Evolutionary conservation across 1,139 yeast genomes (phyloP), one percentile per base, ranked within the genome.

Genomic region (Blastobotrys illinoisensis): DNA sequence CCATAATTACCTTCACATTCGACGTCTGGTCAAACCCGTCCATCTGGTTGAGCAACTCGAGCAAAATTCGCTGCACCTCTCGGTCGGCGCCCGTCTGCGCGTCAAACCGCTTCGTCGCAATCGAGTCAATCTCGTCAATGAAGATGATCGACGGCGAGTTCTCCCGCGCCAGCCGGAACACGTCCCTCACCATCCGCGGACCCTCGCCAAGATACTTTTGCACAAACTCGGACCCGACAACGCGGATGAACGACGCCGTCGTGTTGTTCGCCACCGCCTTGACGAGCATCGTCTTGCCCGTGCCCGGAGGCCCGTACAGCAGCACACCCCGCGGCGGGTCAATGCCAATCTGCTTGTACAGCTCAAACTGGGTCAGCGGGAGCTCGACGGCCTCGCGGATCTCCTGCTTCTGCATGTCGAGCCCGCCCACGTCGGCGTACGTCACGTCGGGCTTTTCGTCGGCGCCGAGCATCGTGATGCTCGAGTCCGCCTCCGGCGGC

Each of bases 81-180:
- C 99, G 84, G 74, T 95, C 99, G 45, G 99, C 98, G 70, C 99
- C 99, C 5, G 99, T 93, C 76, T 91, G 98, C 26, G 99, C 99
- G 74, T 95, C 99, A 67, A 93, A 95, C 76, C 99, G 89, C 74
- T 93, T 95, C 44, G 99, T 93, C 51, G 99, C 99, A 72, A 95
- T 95, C 45, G 99, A 97, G 75, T 95, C 99, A 65, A 95, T 88
- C 75, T 95, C 99, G 77, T 95, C 99, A 66, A 93, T 93, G 72
- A 93, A 93, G 62, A 93, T 93, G 67, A 93, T 95, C 13, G 97
- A 83, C 9, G 99, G 99, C 0, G 97, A 83, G 74, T 95, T 93
- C 70, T 95, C 99, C 66, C 99, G 82, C 1, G 99, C 99, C 62
- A 95, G 79, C 68, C 98, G 80, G 76, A 95, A 95, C 48, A 93